phyloP scores from a whole-genome alignment of 495 filamentous ascomycete genomes.

The Sabuloglossum arenarium region DNA sequence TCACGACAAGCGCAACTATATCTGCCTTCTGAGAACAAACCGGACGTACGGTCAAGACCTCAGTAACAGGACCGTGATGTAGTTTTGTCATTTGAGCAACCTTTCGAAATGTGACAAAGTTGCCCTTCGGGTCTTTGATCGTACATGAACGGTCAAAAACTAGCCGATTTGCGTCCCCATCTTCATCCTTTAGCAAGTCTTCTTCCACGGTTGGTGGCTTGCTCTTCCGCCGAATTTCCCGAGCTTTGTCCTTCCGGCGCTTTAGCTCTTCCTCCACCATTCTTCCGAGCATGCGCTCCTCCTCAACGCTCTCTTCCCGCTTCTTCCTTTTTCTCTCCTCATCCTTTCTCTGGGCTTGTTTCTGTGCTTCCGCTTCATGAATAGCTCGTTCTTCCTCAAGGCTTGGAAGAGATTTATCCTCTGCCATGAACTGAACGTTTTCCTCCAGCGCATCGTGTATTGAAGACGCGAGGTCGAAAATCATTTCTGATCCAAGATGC shows the following conservation, averaged over 20 bases:
- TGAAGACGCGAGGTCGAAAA: constrained; percentile 62
- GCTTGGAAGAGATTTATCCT: constrained; percentile 56
- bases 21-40: constrained; percentile 1
- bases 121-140: constrained; percentile 8
- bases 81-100: constrained; percentile 38
- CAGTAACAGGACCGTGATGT: constrained; percentile 32
- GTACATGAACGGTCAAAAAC: constrained; percentile 51
- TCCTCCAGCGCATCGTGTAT: constrained; percentile 81
- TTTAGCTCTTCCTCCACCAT: constrained; percentile 59
- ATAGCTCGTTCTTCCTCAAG: constrained; percentile 75
- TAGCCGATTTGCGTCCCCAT: constrained; percentile 13
- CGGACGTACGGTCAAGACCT: constrained; percentile 13
- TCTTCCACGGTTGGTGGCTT: constrained; percentile 8
- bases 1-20: constrained; percentile 33
- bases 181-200: not conserved
- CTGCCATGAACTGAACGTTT: constrained; percentile 49
- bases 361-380: constrained; percentile 33
- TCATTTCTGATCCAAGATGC: constrained; percentile 68
- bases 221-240: constrained; percentile 18
- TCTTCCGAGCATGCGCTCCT: constrained; percentile 51
- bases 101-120: constrained; percentile 5
- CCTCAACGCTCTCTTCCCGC: constrained; percentile 37
- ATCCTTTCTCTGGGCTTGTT: constrained; percentile 23
- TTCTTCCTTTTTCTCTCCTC: constrained; percentile 25
- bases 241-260: constrained; percentile 33